Percentiles rank a stretch among this genome's conserved stretches.
These are phyloP conservation scores for Mycena leptocephala DNA, from an alignment of 768 basidiomycete genomes.

Conservation along the genomic window DNA sequence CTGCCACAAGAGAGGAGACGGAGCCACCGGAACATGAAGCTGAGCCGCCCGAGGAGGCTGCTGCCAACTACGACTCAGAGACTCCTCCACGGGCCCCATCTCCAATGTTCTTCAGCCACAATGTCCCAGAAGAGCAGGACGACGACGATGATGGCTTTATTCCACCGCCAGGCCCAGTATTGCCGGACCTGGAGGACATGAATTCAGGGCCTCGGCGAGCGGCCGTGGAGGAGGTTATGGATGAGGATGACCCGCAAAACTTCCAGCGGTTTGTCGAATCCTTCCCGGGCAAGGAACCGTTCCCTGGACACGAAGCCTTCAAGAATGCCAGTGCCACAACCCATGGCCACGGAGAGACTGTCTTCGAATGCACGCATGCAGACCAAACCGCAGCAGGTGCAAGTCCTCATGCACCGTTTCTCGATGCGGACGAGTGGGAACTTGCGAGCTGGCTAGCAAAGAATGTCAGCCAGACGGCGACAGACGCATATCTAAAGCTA, in stretches of 20 bases:
- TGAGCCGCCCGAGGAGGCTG: not conserved
- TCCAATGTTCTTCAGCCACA: not conserved
- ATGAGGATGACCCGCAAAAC: slow-evolving; percentile 17
- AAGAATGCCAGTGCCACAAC: not conserved
- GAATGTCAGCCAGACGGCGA: slow-evolving; percentile 23
- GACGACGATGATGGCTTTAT: not conserved
- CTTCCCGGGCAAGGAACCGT: not conserved
- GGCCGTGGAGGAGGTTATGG: slow-evolving; percentile 16
- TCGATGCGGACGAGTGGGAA: slow-evolving; percentile 27
- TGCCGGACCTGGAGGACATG: not conserved
- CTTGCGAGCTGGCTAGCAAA: slow-evolving; percentile 28
- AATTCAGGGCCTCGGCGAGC: not conserved
- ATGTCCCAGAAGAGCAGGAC: not conserved
- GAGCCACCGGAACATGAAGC: not conserved
- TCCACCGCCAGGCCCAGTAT: not conserved
- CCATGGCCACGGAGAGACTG: slow-evolving; percentile 18
- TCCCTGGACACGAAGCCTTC: not conserved
- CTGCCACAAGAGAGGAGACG: not conserved
- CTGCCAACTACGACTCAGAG: not conserved
- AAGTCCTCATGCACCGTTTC: slow-evolving; percentile 9
- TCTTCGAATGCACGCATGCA: slow-evolving; percentile 29
- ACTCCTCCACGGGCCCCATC: not conserved
- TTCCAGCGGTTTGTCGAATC: not conserved
- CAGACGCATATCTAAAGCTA: slow-evolving; percentile 25
- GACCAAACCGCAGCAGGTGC: not conserved